Base-by-base conservation (phyloP, 352 stramenopile genomes). In the Phytopythium mirpurense region DNA sequence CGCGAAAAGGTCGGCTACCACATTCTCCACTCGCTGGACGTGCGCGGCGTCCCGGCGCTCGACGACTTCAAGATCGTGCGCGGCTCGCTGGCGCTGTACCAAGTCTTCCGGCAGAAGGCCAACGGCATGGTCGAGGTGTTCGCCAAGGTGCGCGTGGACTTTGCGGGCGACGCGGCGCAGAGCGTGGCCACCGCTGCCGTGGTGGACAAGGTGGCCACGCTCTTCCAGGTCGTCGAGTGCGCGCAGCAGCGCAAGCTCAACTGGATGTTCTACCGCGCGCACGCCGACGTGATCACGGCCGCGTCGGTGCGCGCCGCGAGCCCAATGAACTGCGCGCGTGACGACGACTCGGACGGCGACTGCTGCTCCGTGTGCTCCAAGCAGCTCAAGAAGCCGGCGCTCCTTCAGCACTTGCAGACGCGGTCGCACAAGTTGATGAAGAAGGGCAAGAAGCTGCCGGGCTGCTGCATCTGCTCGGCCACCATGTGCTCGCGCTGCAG, bases 1-100 rank as follows among this genome's bases (percentile, higher is more conserved):
- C 66, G 69, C 2, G 61, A 79, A 31, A 42, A 54, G 19, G 54
- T 83, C 23, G 72, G 72, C 4, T 79, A 70, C 56, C 69, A 76
- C 29, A 71, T 79, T 37, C 52, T 78, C 43, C 69, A 83, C 53
- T 79, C 69, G 10, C 43, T 83, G 2, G 69, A 79, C 38, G 54
- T 83, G 27, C 41, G 56, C 14, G 68, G 62, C 9, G 71, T 68
- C 5, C 62, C 72, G 0, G 52, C 65, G 31, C 60, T 83, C 1
- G 57, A 34, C 27, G 59, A 62, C 34, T 62, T 60, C 27, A 74
- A 78, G n/a, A 35, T 70, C 5, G 62, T 43, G 23, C 57, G 65
- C 1, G 65, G 61, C 16, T 70, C 62, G 5, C 19, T 68, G 6
- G 52, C 51, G 2, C 54, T 70, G 32, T 70, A 67, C 44, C 62